Evolutionary conservation across 768 basidiomycete species (phyloP), one percentile per base, ranked within the genome.

Genomic region (Suillus americanus): DNA sequence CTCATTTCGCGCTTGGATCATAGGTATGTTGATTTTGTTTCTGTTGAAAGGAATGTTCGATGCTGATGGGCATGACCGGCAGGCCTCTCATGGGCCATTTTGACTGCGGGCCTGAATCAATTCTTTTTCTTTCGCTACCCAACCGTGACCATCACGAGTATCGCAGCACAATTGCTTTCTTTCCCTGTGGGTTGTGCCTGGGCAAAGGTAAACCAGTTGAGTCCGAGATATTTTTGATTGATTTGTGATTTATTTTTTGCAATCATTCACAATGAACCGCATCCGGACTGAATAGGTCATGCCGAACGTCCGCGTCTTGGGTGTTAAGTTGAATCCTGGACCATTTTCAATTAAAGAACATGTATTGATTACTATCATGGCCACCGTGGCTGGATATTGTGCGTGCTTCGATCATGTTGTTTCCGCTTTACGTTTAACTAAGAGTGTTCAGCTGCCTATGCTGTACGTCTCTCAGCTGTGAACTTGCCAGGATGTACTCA

Each of bases 61-160:
- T 10, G 55, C 30, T 62, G 8, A 55, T 43, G 12, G 3, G 3
- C 25, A 20, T 62, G 9, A 12, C 37, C 13, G 41, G 1, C 51
- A 75, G 76, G 74, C 2, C 65, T 86, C 3, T 28, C 74, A 0
- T 88, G 84, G 82, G 79, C 87, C 0, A 76, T 89, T 66, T 25
- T 92, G 59, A 80, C 92, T 25, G 82, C 90, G 0, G 89, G 90
- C 50, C 80, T 91, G 79, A 92, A 92, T 75, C 90, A 91, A 69
- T 91, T 90, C 77, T 91, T 91, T 75, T 88, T 83, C 74, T 85
- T 91, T 68, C 84, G 89, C 33, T 91, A 85, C 70, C 89, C 89
- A 5, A 75, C 79, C 14, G 75, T 79, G 53, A n/a, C 28, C 12
- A 62, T 83, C 63, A 75, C 71, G 54, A 69, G 71, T 79, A 81